phyloP scores from a whole-genome alignment of 352 stramenopile species.

The Globisporangium viniferum region DNA sequence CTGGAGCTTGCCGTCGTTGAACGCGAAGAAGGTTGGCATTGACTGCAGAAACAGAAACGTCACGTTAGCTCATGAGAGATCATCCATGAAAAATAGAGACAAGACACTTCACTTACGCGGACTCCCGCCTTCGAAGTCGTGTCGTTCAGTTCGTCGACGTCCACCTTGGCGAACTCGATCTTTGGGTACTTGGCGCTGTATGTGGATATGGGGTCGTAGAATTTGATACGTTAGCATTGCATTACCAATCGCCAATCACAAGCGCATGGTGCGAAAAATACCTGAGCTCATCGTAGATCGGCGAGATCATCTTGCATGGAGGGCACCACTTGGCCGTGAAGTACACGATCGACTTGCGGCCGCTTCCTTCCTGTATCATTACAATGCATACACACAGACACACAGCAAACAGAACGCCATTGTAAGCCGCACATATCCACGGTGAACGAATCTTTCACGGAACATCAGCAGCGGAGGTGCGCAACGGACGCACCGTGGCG shows the following conservation, averaged over 20 bases:
- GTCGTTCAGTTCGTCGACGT: slow-evolving; percentile 82
- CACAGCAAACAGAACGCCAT: neutral
- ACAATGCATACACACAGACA: neutral
- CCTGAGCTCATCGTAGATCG: slow-evolving; percentile 86
- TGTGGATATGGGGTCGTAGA: neutral
- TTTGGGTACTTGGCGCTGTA: slow-evolving; percentile 48
- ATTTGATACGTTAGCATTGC: neutral
- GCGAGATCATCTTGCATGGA: slow-evolving; percentile 90
- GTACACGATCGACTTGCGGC: slow-evolving; percentile 81
- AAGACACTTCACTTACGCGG: slow-evolving; percentile 41
- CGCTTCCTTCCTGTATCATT: slow-evolving; percentile 43
- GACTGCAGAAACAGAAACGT: slow-evolving; percentile 35
- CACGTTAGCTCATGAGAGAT: slow-evolving; percentile 1
- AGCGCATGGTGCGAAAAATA: slow-evolving; percentile 10
- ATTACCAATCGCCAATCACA: neutral
- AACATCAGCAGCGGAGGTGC: neutral
- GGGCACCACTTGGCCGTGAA: slow-evolving; percentile 89
- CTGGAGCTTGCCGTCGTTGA: slow-evolving; percentile 75
- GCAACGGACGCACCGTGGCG: slow-evolving; percentile 37
- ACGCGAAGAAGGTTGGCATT: slow-evolving; percentile 88
- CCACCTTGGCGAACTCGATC: slow-evolving; percentile 85
- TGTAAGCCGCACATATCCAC: neutral
- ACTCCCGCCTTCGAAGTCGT: slow-evolving; percentile 78
- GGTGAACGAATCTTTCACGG: neutral
- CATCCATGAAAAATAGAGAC: neutral